These are phyloP conservation scores for Acacia concinna DNA, from an alignment of 331 rosid genomes.

Conservation along the genomic window DNA sequence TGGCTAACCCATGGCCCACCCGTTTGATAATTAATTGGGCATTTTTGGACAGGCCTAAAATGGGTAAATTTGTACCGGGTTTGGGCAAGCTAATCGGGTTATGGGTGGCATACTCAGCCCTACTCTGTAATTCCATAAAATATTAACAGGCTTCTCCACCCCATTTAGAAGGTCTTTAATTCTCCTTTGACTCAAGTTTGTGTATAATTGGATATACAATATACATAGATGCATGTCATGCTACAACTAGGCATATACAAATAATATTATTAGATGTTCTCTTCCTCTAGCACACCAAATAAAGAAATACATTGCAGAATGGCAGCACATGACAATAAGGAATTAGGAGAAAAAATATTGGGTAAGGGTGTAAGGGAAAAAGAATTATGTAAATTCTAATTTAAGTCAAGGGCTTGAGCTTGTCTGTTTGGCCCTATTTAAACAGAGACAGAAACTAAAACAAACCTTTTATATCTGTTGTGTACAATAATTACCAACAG, in stretches of 20 bases:
- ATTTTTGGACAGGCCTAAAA: too few species aligned
- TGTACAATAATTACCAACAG: slow-evolving; percentile 80
- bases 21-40: too few species aligned
- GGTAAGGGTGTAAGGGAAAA: too few species aligned
- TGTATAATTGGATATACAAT: slow-evolving; percentile 3
- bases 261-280: slow-evolving; percentile 6
- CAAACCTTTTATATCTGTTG: slow-evolving; percentile 82
- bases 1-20: too few species aligned
- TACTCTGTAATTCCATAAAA: slow-evolving; percentile 91
- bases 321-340: neutral
- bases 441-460: slow-evolving; percentile 23
- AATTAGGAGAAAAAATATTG: neutral
- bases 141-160: slow-evolving; percentile 77
- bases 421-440: too few species aligned
- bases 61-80: too few species aligned
- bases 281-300: neutral
- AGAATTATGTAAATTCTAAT: too few species aligned
- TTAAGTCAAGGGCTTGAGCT: too few species aligned
- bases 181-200: slow-evolving; percentile 46
- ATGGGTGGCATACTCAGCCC: too few species aligned
- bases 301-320: neutral
- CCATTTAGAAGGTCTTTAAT: slow-evolving; percentile 60
- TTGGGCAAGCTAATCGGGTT: too few species aligned
- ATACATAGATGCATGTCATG: slow-evolving; percentile 12
- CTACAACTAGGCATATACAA: neutral